Percentiles rank a stretch among this genome's conserved stretches.
Evolutionary conservation across 495 filamentous ascomycete species (phyloP).

Genomic region (Margaritispora aquatica): DNA sequence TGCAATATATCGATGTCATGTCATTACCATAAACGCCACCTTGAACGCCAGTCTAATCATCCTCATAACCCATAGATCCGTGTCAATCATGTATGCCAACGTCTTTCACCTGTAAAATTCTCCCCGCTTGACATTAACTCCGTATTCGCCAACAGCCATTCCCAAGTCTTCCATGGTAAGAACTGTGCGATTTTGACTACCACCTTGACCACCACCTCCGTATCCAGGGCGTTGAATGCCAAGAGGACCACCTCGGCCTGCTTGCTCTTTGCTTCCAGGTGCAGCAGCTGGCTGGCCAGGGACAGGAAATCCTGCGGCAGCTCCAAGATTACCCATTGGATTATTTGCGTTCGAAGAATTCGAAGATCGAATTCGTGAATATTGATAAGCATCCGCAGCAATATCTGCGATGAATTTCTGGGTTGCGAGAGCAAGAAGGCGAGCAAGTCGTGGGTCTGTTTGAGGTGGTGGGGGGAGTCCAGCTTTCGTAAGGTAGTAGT

Average conservation of each 20-base stretch:
- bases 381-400: constrained; percentile 96
- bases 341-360: constrained; percentile 78
- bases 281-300: constrained; percentile 50
- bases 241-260: constrained; percentile 53
- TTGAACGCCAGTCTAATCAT: constrained; percentile 6
- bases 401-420: constrained; percentile 98
- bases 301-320: constrained; percentile 63
- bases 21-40: neutral
- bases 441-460: constrained; percentile 80
- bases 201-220: constrained; percentile 86
- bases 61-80: neutral
- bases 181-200: constrained; percentile 86
- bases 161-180: constrained; percentile 98
- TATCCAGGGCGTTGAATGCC: constrained; percentile 89
- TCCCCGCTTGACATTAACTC: constrained; percentile 91
- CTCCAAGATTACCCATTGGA: constrained; percentile 79
- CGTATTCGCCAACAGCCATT: constrained; percentile 95
- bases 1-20: neutral
- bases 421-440: constrained; percentile 89
- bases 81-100: neutral
- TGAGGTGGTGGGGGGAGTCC: constrained; percentile 84
- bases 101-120: constrained; percentile 67
- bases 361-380: constrained; percentile 85
- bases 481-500: constrained; percentile 94
- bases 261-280: constrained; percentile 50